Evolutionary conservation across 1,284 basidiomycete genomes (phyloP).

Genomic region (Tremellales sp.): DNA sequence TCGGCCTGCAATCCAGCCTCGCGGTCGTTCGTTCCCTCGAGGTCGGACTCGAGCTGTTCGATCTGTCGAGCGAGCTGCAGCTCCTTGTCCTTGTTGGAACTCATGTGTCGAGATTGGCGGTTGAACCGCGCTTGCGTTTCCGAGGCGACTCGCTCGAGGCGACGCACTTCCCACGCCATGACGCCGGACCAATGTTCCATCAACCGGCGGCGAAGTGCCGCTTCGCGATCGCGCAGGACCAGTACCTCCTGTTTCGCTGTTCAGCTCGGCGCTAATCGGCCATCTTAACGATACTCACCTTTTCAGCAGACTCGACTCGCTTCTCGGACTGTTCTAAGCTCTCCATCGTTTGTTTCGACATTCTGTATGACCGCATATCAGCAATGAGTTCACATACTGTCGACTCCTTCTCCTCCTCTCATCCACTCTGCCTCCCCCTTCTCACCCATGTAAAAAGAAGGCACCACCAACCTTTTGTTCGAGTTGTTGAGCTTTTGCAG

Average conservation of each 20-base stretch:
- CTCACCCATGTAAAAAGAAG: too few relatives aligned
- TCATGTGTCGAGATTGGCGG: constrained; percentile 22
- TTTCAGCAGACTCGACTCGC: constrained; percentile 46
- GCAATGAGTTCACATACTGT: background rate
- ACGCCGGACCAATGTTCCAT: constrained; percentile 50
- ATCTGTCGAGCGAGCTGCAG: constrained; percentile 21
- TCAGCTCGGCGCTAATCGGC: constrained; percentile 1
- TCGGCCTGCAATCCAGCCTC: constrained; percentile 39
- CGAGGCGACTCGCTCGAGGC: constrained; percentile 32
- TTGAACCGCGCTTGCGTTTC: constrained; percentile 26
- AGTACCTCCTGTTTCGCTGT: constrained; percentile 40
- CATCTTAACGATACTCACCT: constrained; percentile 24
- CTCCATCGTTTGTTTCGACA: constrained; percentile 49
- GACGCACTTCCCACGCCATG: constrained; percentile 49
- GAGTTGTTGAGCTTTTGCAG: constrained; percentile 46
- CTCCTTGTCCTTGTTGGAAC: constrained; percentile 21
- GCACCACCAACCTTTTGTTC: constrained; percentile 46
- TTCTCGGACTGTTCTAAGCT: constrained; percentile 47
- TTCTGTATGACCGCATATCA: too few relatives aligned
- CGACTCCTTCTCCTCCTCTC: too few relatives aligned
- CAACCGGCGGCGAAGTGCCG: constrained; percentile 35
- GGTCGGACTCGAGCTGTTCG: constrained; percentile 21
- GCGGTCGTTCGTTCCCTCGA: constrained; percentile 13
- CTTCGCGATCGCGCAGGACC: constrained; percentile 43
- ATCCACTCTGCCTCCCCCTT: too few relatives aligned